These are phyloP conservation scores for Leccinum longicurvipes DNA, from an alignment of 768 basidiomycete species.

Conservation along the genomic window DNA sequence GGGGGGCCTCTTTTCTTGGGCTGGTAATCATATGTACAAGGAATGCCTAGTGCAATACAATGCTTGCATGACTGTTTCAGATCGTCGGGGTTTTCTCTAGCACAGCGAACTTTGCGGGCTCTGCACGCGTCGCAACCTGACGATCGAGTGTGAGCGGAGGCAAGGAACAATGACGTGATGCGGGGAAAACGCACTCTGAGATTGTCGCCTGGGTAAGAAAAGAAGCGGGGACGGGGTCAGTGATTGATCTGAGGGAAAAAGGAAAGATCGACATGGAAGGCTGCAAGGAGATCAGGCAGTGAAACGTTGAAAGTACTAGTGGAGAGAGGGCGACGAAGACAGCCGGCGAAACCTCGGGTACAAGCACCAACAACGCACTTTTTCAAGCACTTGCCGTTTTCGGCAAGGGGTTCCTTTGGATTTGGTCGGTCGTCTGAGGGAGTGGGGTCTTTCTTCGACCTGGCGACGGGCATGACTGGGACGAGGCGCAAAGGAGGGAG, in stretches of 20 bases:
- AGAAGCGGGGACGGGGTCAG: constrained; percentile 28
- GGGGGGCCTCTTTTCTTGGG: constrained; percentile 94
- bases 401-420: constrained; percentile 51
- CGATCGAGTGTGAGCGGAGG: constrained; percentile 20
- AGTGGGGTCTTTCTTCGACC: constrained; percentile 63
- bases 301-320: not conserved
- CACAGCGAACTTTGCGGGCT: constrained; percentile 83
- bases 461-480: constrained; percentile 56
- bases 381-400: constrained; percentile 75
- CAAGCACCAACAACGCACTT: constrained; percentile 66
- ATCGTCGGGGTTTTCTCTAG: constrained; percentile 75
- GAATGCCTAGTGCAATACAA: constrained; percentile 75
- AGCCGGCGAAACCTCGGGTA: constrained; percentile 56
- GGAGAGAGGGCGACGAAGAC: constrained; percentile 10
- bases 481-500: constrained; percentile 12
- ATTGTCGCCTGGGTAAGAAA: constrained; percentile 63
- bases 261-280: constrained; percentile 37
- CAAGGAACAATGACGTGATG: constrained; percentile 22
- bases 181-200: constrained; percentile 59
- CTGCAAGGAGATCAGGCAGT: constrained; percentile 9
- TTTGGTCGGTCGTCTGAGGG: constrained; percentile 49
- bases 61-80: constrained; percentile 82
- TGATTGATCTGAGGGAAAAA: constrained; percentile 28
- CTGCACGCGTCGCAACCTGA: constrained; percentile 84
- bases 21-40: constrained; percentile 89